phyloP scores from a whole-genome alignment of 345 rosid genomes.

The Gossypium turneri region DNA sequence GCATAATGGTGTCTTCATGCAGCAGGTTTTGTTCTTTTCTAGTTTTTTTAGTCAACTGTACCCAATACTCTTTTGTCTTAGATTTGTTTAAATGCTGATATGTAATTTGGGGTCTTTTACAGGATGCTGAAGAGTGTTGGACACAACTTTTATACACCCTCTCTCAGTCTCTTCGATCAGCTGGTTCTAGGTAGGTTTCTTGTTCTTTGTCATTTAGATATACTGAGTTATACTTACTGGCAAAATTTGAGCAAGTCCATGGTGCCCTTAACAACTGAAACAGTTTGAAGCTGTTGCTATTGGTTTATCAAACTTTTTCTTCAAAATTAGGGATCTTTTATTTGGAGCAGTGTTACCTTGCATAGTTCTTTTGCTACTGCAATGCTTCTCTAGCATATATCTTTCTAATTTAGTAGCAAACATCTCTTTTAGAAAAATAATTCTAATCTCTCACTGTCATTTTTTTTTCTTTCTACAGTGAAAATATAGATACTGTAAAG shows the following conservation, averaged over 20 bases:
- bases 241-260: not conserved
- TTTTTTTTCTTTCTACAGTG: slow-evolving; percentile 39
- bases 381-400: not conserved
- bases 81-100: slow-evolving; percentile 11
- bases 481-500: slow-evolving; percentile 64
- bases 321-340: slow-evolving; percentile 5
- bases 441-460: not conserved
- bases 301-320: not conserved
- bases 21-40: slow-evolving; percentile 54
- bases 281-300: not conserved
- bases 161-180: slow-evolving; percentile 77
- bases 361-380: not conserved
- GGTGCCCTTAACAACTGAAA: not conserved
- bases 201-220: slow-evolving; percentile 4
- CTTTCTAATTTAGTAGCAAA: not conserved
- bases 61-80: not conserved
- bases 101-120: slow-evolving; percentile 22
- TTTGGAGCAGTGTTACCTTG: not conserved
- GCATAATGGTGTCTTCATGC: slow-evolving; percentile 94
- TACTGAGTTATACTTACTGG: not conserved
- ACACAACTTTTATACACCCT: slow-evolving; percentile 88
- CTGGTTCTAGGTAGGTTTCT: slow-evolving; percentile 42
- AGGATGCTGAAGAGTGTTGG: slow-evolving; percentile 99
- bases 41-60: not conserved
- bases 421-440: not conserved